Evolutionary conservation across 169 alveolate genomes (phyloP).

Genomic region (Plasmodium knowlesi): DNA sequence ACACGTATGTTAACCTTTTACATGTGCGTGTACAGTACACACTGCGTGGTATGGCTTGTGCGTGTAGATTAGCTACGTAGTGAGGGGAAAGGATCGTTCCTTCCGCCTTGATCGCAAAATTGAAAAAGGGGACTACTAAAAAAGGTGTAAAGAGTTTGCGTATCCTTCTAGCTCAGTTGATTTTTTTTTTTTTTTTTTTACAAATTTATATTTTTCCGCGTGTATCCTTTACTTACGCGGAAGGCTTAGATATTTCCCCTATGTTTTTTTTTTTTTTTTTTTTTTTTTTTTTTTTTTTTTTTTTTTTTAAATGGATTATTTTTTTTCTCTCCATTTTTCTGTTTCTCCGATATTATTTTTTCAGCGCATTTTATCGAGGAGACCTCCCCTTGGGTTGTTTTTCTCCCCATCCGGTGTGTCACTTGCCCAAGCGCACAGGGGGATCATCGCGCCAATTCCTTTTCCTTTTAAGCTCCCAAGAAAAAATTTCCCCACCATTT

Average conservation of each 20-base stretch:
- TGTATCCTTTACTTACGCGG: background rate
- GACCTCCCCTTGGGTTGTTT: too few species aligned
- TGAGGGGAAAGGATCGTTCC: background rate
- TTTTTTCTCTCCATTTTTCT: background rate
- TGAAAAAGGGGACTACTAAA: background rate
- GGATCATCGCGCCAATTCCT: background rate
- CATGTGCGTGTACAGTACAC: background rate
- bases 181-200: background rate
- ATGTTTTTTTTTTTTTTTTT: background rate
- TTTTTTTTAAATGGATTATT: background rate
- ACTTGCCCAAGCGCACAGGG: background rate
- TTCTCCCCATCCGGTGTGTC: background rate
- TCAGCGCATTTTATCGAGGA: background rate
- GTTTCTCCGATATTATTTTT: background rate
- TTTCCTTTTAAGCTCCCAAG: background rate
- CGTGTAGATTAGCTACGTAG: background rate
- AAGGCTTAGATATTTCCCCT: background rate
- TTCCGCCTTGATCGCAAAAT: background rate
- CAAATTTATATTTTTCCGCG: background rate
- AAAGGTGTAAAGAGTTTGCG: background rate
- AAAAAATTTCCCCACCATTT: background rate
- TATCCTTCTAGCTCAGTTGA: background rate
- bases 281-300: background rate
- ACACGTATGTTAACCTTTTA: background rate
- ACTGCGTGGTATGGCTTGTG: background rate